These are phyloP conservation scores for Oxytropis ochrocephala DNA, from an alignment of 306 rosid genomes.

Conservation along the genomic window DNA sequence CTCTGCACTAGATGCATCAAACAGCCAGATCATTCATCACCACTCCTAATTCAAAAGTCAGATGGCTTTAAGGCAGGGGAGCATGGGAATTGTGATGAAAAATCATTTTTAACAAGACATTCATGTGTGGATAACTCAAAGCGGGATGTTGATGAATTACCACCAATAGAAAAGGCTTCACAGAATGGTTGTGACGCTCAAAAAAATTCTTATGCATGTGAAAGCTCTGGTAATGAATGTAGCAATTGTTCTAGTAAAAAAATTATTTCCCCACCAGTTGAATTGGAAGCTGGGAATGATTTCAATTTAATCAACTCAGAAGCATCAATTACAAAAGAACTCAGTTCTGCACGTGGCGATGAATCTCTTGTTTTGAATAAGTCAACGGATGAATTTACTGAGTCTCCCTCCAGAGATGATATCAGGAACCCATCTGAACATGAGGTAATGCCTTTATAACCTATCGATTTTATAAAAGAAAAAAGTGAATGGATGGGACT, in stretches of 20 bases:
- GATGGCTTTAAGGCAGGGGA: slow-evolving; percentile 16
- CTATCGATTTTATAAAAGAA: slow-evolving; percentile 40
- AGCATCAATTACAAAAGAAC: slow-evolving; percentile 20
- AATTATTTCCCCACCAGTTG: slow-evolving; percentile 15
- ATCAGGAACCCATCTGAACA: slow-evolving; percentile 12
- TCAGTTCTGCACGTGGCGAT: slow-evolving; percentile 14
- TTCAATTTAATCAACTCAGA: slow-evolving; percentile 20
- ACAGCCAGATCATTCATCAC: slow-evolving; percentile 25
- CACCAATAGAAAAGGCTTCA: slow-evolving; percentile 19
- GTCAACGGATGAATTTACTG: slow-evolving; percentile 29
- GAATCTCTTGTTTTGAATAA: slow-evolving; percentile 16
- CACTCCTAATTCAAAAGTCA: slow-evolving; percentile 14
- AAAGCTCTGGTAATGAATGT: slow-evolving; percentile 14
- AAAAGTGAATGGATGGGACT: slow-evolving; percentile 25
- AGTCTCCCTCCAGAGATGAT: slow-evolving; percentile 23
- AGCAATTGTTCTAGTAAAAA: slow-evolving; percentile 15
- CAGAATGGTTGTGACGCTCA: slow-evolving; percentile 15
- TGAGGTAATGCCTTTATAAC: slow-evolving; percentile 26
- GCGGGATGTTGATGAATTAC: slow-evolving; percentile 17
- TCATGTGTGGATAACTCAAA: slow-evolving; percentile 25
- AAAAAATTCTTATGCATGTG: not conserved
- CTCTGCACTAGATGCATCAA: slow-evolving; percentile 1
- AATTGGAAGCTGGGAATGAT: slow-evolving; percentile 13
- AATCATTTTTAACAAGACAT: slow-evolving; percentile 7
- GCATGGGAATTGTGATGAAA: slow-evolving; percentile 21